Evolutionary conservation across 1,139 yeast genomes (phyloP), one percentile per base, ranked within the genome.

Genomic region (Hanseniaspora uvarum): DNA sequence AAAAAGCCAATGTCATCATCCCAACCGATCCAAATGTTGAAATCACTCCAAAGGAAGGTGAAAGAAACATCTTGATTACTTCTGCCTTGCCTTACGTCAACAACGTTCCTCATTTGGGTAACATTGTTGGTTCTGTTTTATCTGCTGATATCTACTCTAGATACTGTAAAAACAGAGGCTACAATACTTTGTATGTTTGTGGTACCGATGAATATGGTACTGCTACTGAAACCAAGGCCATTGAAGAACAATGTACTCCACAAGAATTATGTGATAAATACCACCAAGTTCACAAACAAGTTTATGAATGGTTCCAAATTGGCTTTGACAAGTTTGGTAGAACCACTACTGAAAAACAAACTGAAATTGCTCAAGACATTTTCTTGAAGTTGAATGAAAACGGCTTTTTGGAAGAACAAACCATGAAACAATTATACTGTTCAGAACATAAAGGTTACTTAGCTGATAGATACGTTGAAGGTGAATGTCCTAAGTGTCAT

Each of bases 161-260:
- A 67, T 92, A 86, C 70, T 80, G 86, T 65, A 89, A 88, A 69
- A 81, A 84, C 61, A 80, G 96, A 72, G 86, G 88, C 69, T 83
- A 84, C 72, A 92, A 89, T 67, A 76, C 95, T 23, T 72, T 92
- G 58, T 92, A 74, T 64, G 72, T 92, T 57, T 88, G 98, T 71
- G 99, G 99, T 71, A 94, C 98, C 38, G 99, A 92, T 68, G 99
- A 92, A 71, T 94, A 92, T 68, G 99, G 99, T 67, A 92, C 99
- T 58, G 99, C 99, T 52, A 92, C 98, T 26, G 99, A 92, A 70
- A 94, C 98, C 37, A 92, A 92, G 71, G 98, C 98, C 11, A 73
- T 92, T 56, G 98, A 92, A 69, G 97, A 92, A 65, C 82, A 84
- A 46, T 83, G 86, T 58, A 77, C 94, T 5, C 98, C 99, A 49